Evolutionary conservation across 768 basidiomycete species (phyloP), one percentile per base, ranked within the genome.

Genomic region (Lanmaoa rubissima): DNA sequence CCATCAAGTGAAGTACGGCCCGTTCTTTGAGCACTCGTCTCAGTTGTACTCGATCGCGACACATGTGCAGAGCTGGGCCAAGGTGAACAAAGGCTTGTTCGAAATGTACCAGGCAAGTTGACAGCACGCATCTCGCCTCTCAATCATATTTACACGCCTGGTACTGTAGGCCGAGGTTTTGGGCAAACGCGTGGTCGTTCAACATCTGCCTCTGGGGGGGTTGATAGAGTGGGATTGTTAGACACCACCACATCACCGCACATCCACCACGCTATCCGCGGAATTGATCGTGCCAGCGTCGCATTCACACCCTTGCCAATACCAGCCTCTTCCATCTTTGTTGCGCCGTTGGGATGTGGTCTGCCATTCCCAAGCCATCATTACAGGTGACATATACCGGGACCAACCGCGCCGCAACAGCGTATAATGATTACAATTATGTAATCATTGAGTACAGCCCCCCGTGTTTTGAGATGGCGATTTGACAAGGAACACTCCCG

Each of bases 101-200:
- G 97, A 96, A 75, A 98, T 99, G 96, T 98, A 96, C 70, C 84
- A 92, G 77, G 90, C 85, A 65, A 68, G 61, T 55, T 39, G n/a
- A 35, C 24, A 48, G 28, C 36, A 51, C 35, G 19, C 48, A 31
- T 44, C 16, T 47, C 6, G 45, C 31, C 1, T 38, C 7, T 24
- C 3, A 35, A 40, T 34, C 35, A n/a, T 53, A 48, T 45, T 67
- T 46, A 59, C 49, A 53, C 46, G 35, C 16, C 35, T 21, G 31
- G 54, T 24, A 28, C 53, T 28, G 24, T 58, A 92, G 84, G 94
- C 86, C 8, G 96, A 99, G 72, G 94, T 98, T 13, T 77, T 98
- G 41, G 86, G 87, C 16, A 98, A 98, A 73, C 82, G 91, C 16
- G 95, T 98, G n/a, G 96, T 98, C 5, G 92, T 98, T 4, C 95